Evolutionary conservation across 495 filamentous ascomycete genomes (phyloP).

Genomic region (Penicillium angulare): DNA sequence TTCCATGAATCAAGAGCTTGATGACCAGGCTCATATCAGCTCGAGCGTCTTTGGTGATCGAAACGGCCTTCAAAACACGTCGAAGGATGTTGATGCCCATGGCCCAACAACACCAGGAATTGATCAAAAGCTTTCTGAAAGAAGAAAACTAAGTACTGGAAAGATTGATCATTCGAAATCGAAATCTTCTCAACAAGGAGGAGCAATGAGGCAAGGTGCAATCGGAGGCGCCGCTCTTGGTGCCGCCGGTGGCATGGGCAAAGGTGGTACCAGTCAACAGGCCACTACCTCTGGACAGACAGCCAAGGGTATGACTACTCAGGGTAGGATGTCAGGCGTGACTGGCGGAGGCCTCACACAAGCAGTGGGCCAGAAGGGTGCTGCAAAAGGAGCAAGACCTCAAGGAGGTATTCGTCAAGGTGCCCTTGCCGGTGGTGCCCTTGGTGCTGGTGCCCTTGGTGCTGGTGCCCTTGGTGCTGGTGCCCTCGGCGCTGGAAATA

Average conservation of each 20-base stretch:
- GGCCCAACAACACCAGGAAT: not conserved
- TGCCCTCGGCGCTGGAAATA: no score
- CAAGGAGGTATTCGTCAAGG: not conserved
- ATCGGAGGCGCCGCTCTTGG: not conserved
- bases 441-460: no score
- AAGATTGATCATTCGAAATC: not conserved
- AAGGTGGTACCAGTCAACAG: not conserved
- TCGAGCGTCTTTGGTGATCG: constrained; percentile 14
- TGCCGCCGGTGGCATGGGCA: constrained; percentile 1
- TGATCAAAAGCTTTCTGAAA: not conserved
- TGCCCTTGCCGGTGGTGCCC: not conserved
- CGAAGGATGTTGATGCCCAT: not conserved
- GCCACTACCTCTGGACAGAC: not conserved
- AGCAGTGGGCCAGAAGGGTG: not conserved
- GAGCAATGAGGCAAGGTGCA: not conserved
- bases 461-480: no score
- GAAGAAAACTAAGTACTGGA: not conserved
- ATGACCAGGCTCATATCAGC: constrained; percentile 7
- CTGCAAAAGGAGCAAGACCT: not conserved
- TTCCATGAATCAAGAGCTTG: constrained; percentile 11
- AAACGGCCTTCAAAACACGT: not conserved
- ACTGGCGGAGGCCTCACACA: constrained; percentile 7
- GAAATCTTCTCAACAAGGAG: not conserved
- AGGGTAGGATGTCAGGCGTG: constrained; percentile 5
- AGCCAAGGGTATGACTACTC: not conserved